phyloP scores from a whole-genome alignment of 371 early-diverging fungal species.

The Conidiobolus coronatus region DNA sequence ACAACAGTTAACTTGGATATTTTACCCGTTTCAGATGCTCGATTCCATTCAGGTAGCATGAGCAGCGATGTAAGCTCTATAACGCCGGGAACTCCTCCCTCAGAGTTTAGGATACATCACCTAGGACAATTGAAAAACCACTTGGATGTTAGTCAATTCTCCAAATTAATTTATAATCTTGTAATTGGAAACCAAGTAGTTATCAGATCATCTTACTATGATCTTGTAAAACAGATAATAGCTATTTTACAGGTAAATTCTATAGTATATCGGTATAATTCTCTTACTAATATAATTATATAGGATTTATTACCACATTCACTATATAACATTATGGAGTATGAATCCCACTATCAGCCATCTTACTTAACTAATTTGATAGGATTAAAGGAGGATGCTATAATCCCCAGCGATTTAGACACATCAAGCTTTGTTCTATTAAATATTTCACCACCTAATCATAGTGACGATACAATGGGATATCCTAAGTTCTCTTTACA shows the following conservation, averaged over 20 bases:
- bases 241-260: conserved; percentile 10
- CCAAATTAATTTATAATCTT: conserved; percentile 15
- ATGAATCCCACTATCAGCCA: conserved; percentile 7
- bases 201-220: conserved; percentile 12
- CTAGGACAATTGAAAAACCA: conserved; percentile 10
- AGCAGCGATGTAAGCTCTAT: neutral
- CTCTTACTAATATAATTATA: neutral
- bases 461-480: too few relatives aligned
- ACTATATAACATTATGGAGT: conserved; percentile 6
- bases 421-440: neutral
- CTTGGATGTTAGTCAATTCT: conserved; percentile 12
- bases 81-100: neutral
- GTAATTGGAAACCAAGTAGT: conserved; percentile 20
- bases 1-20: conserved; percentile 3
- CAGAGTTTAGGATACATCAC: conserved; percentile 9
- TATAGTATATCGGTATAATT: neutral
- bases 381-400: conserved; percentile 4
- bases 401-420: conserved; percentile 7
- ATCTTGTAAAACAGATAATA: conserved; percentile 11
- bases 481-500: too few relatives aligned
- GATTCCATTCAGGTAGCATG: neutral
- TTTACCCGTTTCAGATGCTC: neutral
- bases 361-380: conserved; percentile 9
- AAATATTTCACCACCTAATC: conserved; percentile 2
- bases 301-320: conserved; percentile 10